phyloP scores from a whole-genome alignment of 2,329 filamentous ascomycete genomes.

The Epichloe typhina region DNA sequence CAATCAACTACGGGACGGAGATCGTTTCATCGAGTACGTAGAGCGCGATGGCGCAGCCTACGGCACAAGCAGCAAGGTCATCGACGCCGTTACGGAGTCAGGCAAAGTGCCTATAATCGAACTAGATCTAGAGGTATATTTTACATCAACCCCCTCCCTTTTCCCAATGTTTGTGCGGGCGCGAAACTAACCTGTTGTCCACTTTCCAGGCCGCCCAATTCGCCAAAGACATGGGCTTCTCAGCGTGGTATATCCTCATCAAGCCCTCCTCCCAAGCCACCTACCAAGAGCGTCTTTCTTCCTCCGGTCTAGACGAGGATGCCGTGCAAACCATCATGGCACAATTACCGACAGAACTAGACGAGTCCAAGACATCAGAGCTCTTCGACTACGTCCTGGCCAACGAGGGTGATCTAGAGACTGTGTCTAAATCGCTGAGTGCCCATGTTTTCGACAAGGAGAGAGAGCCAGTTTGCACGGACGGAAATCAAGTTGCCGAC shows the following conservation, averaged over 20 bases:
- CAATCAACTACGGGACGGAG: conserved; percentile 44
- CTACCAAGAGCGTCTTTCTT: conserved; percentile 17
- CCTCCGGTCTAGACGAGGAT: conserved; percentile 13
- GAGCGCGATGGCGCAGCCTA: conserved; percentile 36
- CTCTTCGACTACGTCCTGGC: conserved; percentile 16
- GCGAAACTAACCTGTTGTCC: background rate
- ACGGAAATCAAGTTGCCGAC: background rate
- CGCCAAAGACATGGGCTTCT: conserved; percentile 42
- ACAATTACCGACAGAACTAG: conserved; percentile 11
- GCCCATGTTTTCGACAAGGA: conserved; percentile 16
- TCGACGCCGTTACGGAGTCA: conserved; percentile 36
- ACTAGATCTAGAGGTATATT: conserved; percentile 35
- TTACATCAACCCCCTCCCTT: conserved; percentile 10
- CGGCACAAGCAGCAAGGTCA: conserved; percentile 40
- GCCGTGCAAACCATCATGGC: conserved; percentile 13
- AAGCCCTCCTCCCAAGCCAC: conserved; percentile 23
- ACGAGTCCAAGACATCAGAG: conserved; percentile 14
- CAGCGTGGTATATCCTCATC: conserved; percentile 42
- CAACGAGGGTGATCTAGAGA: conserved; percentile 12
- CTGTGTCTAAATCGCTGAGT: conserved; percentile 9
- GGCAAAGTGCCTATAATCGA: conserved; percentile 48
- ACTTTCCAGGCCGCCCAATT: conserved; percentile 36
- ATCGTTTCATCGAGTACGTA: conserved; percentile 44
- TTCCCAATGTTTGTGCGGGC: too few species aligned
- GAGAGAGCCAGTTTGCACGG: background rate